Conservation (phyloP, 331 rosid genomes). For the Quercus lobata region DNA sequence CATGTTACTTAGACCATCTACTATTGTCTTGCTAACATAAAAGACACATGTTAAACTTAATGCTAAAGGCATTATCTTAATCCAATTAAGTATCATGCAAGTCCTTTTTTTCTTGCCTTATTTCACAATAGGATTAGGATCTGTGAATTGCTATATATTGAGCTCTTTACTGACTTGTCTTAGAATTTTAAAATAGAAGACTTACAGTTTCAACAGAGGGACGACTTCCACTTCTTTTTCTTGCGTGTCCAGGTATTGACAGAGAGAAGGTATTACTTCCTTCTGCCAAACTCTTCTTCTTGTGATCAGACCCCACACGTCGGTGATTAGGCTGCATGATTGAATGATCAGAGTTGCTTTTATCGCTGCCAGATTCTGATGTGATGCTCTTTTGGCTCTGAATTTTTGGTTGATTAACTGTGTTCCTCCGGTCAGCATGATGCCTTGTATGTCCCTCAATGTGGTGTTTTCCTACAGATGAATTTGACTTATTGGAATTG, state of each 20-base stretch:
- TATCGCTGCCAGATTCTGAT: constrained; percentile 17
- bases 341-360: constrained; percentile 18
- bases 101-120: no score
- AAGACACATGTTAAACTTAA: no score
- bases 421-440: neutral
- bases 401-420: neutral
- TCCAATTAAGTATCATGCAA: no score
- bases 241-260: constrained; percentile 3
- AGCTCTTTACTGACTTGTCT: no score
- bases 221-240: neutral
- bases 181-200: neutral
- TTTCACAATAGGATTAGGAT: no score
- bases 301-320: neutral
- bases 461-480: neutral
- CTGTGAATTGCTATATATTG: no score
- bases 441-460: neutral
- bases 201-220: constrained; percentile 18
- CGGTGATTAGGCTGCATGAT: neutral
- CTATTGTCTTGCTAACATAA: no score
- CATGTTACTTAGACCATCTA: no score
- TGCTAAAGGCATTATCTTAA: no score
- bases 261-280: constrained; percentile 18
- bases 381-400: constrained; percentile 10
- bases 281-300: constrained; percentile 23
- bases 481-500: neutral